Percentiles rank a stretch among this genome's conserved stretches.
Conservation (phyloP, 2,329 filamentous ascomycete genomes). For the Colletotrichum plurivorum region DNA sequence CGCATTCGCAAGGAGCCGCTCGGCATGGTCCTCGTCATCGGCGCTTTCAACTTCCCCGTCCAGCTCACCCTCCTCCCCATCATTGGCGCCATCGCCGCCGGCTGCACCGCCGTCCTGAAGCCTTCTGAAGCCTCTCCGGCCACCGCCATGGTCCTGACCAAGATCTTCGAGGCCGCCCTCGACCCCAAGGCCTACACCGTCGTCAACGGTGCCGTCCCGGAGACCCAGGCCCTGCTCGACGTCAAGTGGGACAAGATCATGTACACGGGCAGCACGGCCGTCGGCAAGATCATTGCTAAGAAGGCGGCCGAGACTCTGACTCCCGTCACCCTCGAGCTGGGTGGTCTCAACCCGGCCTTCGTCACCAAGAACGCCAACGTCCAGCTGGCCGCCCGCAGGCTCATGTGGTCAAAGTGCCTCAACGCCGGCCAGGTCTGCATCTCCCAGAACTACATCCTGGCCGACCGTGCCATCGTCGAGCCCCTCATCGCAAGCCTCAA, state of each 20-base stretch:
- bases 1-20: constrained; percentile 90
- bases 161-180: constrained; percentile 81
- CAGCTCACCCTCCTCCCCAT: constrained; percentile 84
- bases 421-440: constrained; percentile 95
- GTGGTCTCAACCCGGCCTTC: constrained; percentile 92
- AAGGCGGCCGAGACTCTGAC: constrained; percentile 93
- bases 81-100: constrained; percentile 91
- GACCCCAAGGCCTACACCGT: constrained; percentile 83
- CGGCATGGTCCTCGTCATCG: constrained; percentile 87
- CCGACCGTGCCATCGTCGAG: constrained; percentile 81
- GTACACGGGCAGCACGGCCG: constrained; percentile 86
- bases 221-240: constrained; percentile 85
- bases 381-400: constrained; percentile 82
- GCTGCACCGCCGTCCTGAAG: constrained; percentile 92
- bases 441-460: constrained; percentile 91
- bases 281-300: constrained; percentile 89
- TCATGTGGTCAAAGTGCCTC: constrained; percentile 90
- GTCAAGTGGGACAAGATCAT: constrained; percentile 98
- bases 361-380: constrained; percentile 87
- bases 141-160: constrained; percentile 83
- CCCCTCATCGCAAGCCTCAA: constrained; percentile 83
- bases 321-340: constrained; percentile 90
- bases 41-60: constrained; percentile 94
- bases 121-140: constrained; percentile 87
- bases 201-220: constrained; percentile 84